Conservation (phyloP, 176 grass and related monocot species). For the Bonia amplexicaulis region DNA sequence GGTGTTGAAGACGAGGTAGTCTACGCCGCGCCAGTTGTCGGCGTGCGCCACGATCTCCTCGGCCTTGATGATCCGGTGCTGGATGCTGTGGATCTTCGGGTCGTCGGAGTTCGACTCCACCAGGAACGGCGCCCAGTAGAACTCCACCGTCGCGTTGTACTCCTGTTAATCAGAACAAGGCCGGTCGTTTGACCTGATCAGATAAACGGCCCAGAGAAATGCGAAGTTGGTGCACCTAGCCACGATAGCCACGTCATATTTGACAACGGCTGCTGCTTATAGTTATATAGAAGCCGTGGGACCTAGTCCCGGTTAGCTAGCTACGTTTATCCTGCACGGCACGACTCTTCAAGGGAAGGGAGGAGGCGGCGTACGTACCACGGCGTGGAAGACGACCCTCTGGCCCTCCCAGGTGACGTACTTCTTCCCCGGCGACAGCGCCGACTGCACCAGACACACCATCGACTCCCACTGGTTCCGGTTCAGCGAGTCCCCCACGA, state of each 20-base stretch:
- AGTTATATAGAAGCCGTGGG: neutral
- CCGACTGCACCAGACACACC: constrained; percentile 76
- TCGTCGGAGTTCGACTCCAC: constrained; percentile 80
- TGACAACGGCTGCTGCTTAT: neutral
- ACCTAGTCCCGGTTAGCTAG: neutral
- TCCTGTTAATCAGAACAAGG: constrained; percentile 17
- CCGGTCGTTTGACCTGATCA: neutral
- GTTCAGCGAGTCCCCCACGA: constrained; percentile 92
- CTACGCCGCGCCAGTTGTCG: constrained; percentile 49
- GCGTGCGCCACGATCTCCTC: constrained; percentile 50
- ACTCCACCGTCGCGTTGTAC: constrained; percentile 70
- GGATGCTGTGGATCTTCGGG: constrained; percentile 73
- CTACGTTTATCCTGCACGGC: neutral
- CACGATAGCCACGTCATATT: neutral
- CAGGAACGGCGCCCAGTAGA: constrained; percentile 92
- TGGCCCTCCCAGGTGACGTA: constrained; percentile 69
- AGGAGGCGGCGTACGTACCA: constrained; percentile 29
- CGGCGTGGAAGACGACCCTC: constrained; percentile 67
- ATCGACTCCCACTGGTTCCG: constrained; percentile 96
- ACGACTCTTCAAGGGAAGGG: neutral
- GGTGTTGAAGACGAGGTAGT: constrained; percentile 72
- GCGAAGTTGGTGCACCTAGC: neutral
- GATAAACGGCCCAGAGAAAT: neutral
- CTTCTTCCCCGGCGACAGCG: constrained; percentile 57
- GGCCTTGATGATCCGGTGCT: constrained; percentile 57